phyloP scores from a whole-genome alignment of 352 stramenopile species.

The Phytophthora uliginosa region DNA sequence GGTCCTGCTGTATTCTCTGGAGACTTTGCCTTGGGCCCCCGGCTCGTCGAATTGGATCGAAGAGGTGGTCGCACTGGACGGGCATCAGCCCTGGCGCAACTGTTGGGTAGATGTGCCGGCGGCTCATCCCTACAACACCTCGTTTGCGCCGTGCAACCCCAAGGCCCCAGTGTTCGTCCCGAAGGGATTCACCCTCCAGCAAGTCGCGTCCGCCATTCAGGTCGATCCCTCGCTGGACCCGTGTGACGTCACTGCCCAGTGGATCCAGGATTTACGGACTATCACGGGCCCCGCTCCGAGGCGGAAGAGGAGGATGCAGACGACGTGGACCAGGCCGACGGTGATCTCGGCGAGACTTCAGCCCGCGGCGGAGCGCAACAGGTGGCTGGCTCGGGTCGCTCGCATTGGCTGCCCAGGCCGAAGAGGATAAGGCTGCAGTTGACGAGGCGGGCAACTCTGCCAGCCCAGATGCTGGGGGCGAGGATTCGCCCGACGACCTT shows the following conservation, averaged over 20 bases:
- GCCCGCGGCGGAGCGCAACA: too few relatives aligned
- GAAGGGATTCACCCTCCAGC: not conserved
- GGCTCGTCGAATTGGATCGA: not conserved
- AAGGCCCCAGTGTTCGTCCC: not conserved
- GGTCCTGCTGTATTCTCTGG: slow-evolving; percentile 1
- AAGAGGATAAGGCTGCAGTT: too few relatives aligned
- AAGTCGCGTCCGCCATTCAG: not conserved
- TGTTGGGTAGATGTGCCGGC: not conserved
- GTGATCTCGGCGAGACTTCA: too few relatives aligned
- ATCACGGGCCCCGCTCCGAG: not conserved
- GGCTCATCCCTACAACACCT: slow-evolving; percentile 1
- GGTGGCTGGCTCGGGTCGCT: too few relatives aligned
- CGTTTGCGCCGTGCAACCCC: not conserved
- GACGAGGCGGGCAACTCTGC: too few relatives aligned
- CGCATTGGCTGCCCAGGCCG: too few relatives aligned
- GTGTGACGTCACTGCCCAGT: not conserved
- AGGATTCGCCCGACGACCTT: too few relatives aligned
- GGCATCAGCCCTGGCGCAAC: not conserved
- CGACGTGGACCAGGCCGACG: not conserved
- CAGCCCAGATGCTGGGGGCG: too few relatives aligned
- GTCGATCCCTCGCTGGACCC: not conserved
- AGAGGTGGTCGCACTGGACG: not conserved
- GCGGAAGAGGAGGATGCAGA: not conserved
- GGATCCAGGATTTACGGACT: not conserved
- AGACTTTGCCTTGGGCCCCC: not conserved